Conservation (phyloP, 2,329 filamentous ascomycete genomes). For the Xylariaceae sp. region DNA sequence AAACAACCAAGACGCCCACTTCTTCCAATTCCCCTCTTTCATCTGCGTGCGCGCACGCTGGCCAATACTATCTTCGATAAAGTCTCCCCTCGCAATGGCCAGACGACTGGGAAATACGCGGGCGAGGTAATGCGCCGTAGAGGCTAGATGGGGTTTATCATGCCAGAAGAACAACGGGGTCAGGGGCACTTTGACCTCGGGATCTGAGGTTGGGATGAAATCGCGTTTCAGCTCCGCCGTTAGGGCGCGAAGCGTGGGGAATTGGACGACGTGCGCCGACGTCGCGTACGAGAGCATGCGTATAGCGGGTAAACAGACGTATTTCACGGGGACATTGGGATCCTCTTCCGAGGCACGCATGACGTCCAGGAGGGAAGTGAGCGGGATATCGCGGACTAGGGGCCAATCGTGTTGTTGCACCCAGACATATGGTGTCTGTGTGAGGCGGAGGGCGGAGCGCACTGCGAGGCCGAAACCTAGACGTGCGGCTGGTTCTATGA, state of each 20-base stretch:
- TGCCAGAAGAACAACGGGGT: conserved; percentile 57
- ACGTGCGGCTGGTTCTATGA: conserved; percentile 43
- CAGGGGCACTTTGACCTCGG: conserved; percentile 35
- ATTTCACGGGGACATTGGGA: conserved; percentile 39
- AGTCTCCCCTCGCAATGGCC: conserved; percentile 47
- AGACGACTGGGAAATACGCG: conserved; percentile 46
- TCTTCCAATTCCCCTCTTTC: conserved; percentile 47
- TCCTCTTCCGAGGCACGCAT: conserved; percentile 38
- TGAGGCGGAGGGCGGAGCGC: conserved; percentile 44
- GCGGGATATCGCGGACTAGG: conserved; percentile 41
- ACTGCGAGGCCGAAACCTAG: conserved; percentile 51
- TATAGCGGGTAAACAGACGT: conserved; percentile 48
- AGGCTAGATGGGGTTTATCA: conserved; percentile 51
- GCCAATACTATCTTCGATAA: conserved; percentile 53
- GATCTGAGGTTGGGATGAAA: conserved; percentile 29
- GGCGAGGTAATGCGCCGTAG: conserved; percentile 44
- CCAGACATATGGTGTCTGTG: conserved; percentile 49
- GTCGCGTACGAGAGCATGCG: conserved; percentile 48
- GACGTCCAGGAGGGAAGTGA: conserved; percentile 39
- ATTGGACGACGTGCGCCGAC: conserved; percentile 42
- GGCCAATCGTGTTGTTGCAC: conserved; percentile 55
- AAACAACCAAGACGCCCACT: conserved; percentile 53
- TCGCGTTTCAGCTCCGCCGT: conserved; percentile 40
- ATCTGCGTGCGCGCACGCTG: conserved; percentile 51
- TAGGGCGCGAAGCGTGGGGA: conserved; percentile 38